These are phyloP conservation scores for Paxillus involutus DNA, from an alignment of 768 basidiomycete genomes.

Conservation along the genomic window DNA sequence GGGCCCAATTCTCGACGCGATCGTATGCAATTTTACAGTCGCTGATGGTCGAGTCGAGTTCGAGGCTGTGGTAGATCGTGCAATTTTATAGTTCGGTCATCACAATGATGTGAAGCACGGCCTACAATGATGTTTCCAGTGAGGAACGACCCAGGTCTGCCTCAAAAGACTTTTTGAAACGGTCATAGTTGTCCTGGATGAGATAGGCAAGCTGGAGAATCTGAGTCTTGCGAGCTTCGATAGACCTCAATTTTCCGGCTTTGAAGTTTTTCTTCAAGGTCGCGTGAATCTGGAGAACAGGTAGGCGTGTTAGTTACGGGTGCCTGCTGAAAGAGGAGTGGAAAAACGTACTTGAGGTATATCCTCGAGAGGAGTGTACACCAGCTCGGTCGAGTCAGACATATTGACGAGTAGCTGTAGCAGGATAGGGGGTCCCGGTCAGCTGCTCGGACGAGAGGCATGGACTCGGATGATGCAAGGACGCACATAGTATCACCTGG, in stretches of 20 bases:
- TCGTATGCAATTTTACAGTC: conserved; percentile 59
- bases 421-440: not conserved
- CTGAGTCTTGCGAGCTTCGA: conserved; percentile 73
- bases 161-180: conserved; percentile 56
- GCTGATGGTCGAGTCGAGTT: conserved; percentile 51
- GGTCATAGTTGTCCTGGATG: conserved; percentile 67
- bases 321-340: not conserved
- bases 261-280: conserved; percentile 58
- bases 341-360: conserved; percentile 44
- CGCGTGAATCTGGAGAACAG: conserved; percentile 48
- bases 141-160: conserved; percentile 64
- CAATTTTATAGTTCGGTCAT: not conserved
- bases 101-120: conserved; percentile 18
- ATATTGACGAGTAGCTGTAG: conserved; percentile 1
- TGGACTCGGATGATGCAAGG: no score
- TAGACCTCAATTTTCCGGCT: conserved; percentile 62
- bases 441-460: no score
- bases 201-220: conserved; percentile 73
- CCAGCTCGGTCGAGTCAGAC: conserved; percentile 33
- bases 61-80: conserved; percentile 47
- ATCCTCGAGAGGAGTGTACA: conserved; percentile 52
- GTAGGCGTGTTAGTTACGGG: not conserved
- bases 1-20: conserved; percentile 74
- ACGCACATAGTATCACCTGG: no score
- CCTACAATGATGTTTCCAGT: conserved; percentile 57